A percentile compares a stretch with the other conserved stretches of the same genome.
phyloP scores from a whole-genome alignment of 1,284 basidiomycete genomes.

The Cutaneotrichosporon curvatum region DNA sequence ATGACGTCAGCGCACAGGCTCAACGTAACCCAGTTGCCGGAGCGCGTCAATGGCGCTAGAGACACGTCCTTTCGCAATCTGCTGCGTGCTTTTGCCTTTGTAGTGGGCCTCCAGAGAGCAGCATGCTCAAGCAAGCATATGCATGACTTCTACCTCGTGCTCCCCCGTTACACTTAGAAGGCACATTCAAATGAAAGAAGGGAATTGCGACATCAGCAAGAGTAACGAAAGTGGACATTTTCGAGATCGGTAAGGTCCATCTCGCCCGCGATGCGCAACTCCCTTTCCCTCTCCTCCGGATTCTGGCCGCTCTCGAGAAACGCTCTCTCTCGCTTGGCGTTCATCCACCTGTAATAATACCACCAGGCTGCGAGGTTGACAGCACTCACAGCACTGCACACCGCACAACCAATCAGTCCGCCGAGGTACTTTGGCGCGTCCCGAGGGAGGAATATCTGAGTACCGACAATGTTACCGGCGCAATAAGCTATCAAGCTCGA shows the following conservation, averaged over 20 bases:
- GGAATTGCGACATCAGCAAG: too few species aligned
- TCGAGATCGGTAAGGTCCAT: background rate
- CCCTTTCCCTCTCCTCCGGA: constrained; percentile 21
- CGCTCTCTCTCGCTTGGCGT: constrained; percentile 20
- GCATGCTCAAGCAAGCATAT: too few species aligned
- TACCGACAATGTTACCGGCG: constrained; percentile 25
- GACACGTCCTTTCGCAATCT: too few species aligned
- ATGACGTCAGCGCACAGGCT: too few species aligned
- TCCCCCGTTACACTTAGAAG: too few species aligned
- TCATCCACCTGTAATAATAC: constrained; percentile 17
- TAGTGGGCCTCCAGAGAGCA: too few species aligned
- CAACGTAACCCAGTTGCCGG: too few species aligned
- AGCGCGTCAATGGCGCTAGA: background rate
- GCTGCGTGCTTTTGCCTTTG: background rate
- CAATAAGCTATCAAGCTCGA: constrained; percentile 21
- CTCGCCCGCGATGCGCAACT: constrained; percentile 22
- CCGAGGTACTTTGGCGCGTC: constrained; percentile 20
- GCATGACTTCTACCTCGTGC: too few species aligned
- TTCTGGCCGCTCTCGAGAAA: constrained; percentile 14
- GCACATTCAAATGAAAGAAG: too few species aligned
- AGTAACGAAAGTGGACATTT: constrained; percentile 8
- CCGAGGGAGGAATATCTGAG: constrained; percentile 18
- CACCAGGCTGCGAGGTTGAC: constrained; percentile 17
- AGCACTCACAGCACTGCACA: constrained; percentile 7
- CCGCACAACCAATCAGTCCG: constrained; percentile 17